Evolutionary conservation across 768 basidiomycete species (phyloP).

Genomic region (Holtermannia corniformis): DNA sequence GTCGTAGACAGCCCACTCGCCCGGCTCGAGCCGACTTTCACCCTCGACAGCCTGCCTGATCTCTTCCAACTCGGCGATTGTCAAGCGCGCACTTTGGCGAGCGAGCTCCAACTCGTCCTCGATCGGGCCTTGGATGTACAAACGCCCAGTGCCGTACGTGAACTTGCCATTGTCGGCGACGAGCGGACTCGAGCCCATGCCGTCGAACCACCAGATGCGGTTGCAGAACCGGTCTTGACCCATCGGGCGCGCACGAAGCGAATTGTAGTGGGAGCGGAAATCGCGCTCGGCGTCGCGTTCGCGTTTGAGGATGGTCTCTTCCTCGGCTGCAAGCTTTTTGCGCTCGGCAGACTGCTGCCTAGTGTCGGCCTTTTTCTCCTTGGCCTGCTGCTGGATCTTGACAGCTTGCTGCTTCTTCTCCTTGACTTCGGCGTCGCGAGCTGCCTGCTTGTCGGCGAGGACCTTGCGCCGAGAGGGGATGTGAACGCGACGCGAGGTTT

Average conservation of each 20-base stretch:
- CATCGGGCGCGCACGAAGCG: slow-evolving; percentile 74
- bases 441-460: slow-evolving; percentile 26
- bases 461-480: slow-evolving; percentile 41
- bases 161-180: slow-evolving; percentile 67
- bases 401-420: slow-evolving; percentile 54
- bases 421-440: slow-evolving; percentile 43
- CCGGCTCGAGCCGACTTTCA: slow-evolving; percentile 57
- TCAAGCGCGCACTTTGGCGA: slow-evolving; percentile 9
- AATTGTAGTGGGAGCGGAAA: slow-evolving; percentile 78
- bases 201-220: slow-evolving; percentile 98
- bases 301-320: slow-evolving; percentile 66
- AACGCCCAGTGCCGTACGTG: slow-evolving; percentile 75
- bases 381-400: slow-evolving; percentile 70
- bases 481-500: slow-evolving; percentile 45
- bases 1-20: slow-evolving; percentile 87
- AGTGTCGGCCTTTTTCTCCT: slow-evolving; percentile 65
- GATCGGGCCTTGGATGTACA: slow-evolving; percentile 89
- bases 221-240: slow-evolving; percentile 92
- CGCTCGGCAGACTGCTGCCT: slow-evolving; percentile 76
- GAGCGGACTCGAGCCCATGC: slow-evolving; percentile 74
- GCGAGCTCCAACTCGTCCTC: slow-evolving; percentile 68
- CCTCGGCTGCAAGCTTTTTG: slow-evolving; percentile 76
- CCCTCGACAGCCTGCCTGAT: slow-evolving; percentile 72
- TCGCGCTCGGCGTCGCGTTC: slow-evolving; percentile 85
- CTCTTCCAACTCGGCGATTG: slow-evolving; percentile 46